Conservation (phyloP, 2,329 filamentous ascomycete species). For the Aaosphaeria arxii region DNA sequence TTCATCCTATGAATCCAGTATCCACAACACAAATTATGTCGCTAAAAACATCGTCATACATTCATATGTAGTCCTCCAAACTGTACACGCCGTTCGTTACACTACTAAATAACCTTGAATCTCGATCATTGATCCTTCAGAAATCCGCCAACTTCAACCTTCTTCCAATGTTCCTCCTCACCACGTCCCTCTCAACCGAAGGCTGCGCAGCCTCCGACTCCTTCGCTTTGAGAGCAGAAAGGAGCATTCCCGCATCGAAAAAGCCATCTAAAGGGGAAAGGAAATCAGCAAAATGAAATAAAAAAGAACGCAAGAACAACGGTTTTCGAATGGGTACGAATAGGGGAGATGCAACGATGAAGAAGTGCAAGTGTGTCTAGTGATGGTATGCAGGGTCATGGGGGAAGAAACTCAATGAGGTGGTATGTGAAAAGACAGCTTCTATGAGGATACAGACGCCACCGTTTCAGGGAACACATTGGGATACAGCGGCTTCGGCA, state of each 20-base stretch:
- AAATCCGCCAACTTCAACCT: conserved; percentile 70
- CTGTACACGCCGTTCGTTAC: neutral
- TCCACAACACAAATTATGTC: no score
- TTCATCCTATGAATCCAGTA: no score
- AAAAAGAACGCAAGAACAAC: conserved; percentile 1
- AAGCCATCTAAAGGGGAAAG: conserved; percentile 70
- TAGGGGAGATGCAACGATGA: neutral
- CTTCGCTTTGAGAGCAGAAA: conserved; percentile 79
- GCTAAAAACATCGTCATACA: neutral
- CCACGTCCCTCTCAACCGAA: conserved; percentile 58
- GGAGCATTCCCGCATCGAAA: conserved; percentile 93
- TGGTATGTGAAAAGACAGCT: neutral
- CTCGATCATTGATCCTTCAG: conserved; percentile 28
- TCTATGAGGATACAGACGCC: neutral
- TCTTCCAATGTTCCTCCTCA: conserved; percentile 69
- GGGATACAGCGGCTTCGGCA: conserved; percentile 18
- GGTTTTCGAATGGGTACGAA: neutral
- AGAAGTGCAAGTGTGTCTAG: neutral
- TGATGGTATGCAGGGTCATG: neutral
- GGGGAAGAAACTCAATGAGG: neutral
- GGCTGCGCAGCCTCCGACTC: conserved; percentile 50
- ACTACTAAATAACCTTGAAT: no score
- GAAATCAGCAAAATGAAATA: conserved; percentile 29
- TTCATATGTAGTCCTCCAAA: neutral
- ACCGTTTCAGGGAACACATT: conserved; percentile 6